A percentile compares a stretch with the other conserved stretches of the same genome.
These are phyloP conservation scores for Fusarium paranaense DNA, from an alignment of 2,329 filamentous ascomycete species.

Conservation along the genomic window DNA sequence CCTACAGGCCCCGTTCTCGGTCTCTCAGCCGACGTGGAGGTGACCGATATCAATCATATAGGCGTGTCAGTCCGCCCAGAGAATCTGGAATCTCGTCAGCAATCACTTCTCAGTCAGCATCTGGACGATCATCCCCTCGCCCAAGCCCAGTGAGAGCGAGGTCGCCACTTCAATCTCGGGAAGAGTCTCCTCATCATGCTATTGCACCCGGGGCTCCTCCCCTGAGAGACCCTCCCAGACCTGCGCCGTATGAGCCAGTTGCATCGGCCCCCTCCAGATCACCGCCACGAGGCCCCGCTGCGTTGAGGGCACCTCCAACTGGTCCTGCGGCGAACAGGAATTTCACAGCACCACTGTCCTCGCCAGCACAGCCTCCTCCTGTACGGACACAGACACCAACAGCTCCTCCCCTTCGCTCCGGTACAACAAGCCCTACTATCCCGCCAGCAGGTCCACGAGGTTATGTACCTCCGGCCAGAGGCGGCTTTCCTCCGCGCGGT, in stretches of 20 bases:
- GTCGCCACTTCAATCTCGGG: constrained; percentile 58
- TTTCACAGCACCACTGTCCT: constrained; percentile 51
- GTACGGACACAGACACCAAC: constrained; percentile 51
- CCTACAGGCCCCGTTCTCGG: constrained; percentile 66
- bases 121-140: constrained; percentile 65
- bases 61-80: constrained; percentile 61
- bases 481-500: constrained; percentile 58
- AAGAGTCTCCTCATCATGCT: constrained; percentile 51
- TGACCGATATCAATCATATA: constrained; percentile 56
- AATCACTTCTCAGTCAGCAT: constrained; percentile 62
- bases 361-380: constrained; percentile 49
- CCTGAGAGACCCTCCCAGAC: constrained; percentile 45
- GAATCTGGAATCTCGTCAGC: constrained; percentile 63
- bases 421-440: constrained; percentile 58
- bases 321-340: constrained; percentile 54
- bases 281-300: constrained; percentile 67
- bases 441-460: constrained; percentile 67
- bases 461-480: constrained; percentile 59
- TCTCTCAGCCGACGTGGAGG: constrained; percentile 62
- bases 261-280: constrained; percentile 52
- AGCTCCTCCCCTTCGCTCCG: constrained; percentile 50
- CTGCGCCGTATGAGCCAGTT: constrained; percentile 44
- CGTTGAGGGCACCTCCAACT: constrained; percentile 63
- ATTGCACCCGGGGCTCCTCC: constrained; percentile 38
- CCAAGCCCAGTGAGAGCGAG: constrained; percentile 59